These are phyloP conservation scores for Boletus vermiculosoides DNA, from an alignment of 768 basidiomycete species.

Conservation along the genomic window DNA sequence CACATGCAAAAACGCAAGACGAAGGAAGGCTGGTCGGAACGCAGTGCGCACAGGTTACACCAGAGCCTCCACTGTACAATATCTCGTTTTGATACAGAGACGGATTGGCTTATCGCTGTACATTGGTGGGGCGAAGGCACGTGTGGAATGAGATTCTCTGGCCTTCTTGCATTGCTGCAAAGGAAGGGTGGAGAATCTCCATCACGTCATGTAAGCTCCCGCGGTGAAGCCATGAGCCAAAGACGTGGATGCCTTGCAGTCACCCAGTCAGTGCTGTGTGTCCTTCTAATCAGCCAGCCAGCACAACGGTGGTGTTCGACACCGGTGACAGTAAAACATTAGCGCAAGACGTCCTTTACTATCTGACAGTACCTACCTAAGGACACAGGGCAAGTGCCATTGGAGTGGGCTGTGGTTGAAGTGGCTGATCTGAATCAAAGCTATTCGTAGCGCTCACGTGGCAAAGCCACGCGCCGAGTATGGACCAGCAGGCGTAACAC, in stretches of 20 bases:
- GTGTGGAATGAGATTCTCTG: conserved; percentile 21
- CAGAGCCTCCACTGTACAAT: not conserved
- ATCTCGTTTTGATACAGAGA: conserved; percentile 4
- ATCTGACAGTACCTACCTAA: not conserved
- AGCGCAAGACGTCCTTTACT: not conserved
- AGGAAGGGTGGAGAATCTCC: conserved; percentile 29
- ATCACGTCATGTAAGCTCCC: conserved; percentile 16
- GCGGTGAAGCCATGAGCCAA: conserved; percentile 19
- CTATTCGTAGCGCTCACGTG: conserved; percentile 30
- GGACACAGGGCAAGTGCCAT: not conserved
- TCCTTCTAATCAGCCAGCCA: not conserved
- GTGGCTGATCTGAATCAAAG: conserved; percentile 23
- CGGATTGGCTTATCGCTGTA: conserved; percentile 5
- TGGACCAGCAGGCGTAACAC: conserved; percentile 31
- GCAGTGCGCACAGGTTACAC: not conserved
- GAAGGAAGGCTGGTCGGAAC: not conserved
- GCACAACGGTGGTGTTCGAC: not conserved
- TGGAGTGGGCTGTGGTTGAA: conserved; percentile 1
- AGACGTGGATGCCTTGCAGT: conserved; percentile 15
- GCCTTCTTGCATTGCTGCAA: conserved; percentile 21
- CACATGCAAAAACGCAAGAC: not conserved
- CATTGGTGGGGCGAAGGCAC: conserved; percentile 10
- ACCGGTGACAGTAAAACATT: not conserved
- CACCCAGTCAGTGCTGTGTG: not conserved
- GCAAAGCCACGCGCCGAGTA: conserved; percentile 32